A percentile compares a stretch with the other conserved stretches of the same genome.
Conservation (phyloP, 1,284 basidiomycete genomes). For the Puccinia horiana region DNA sequence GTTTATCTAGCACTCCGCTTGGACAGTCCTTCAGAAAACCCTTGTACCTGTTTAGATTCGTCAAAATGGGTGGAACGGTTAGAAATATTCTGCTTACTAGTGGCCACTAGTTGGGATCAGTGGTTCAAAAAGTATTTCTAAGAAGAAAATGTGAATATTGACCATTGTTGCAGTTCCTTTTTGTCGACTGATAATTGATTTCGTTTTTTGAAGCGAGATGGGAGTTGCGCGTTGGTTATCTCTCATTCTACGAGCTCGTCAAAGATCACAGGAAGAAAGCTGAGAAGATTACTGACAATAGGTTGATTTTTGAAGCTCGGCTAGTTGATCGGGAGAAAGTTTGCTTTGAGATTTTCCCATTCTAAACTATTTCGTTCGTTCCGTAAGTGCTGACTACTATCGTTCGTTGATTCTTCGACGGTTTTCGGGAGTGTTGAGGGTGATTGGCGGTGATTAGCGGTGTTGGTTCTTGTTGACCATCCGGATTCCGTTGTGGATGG, state of each 20-base stretch:
- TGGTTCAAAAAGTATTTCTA: too few species aligned
- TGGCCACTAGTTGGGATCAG: too few species aligned
- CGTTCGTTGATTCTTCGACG: background rate
- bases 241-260: background rate
- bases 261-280: background rate
- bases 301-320: constrained; percentile 95
- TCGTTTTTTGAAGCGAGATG: constrained; percentile 15
- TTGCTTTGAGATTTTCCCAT: constrained; percentile 98
- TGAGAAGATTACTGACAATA: constrained; percentile 71
- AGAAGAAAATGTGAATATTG: background rate
- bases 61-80: background rate
- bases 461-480: too few species aligned
- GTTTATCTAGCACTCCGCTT: constrained; percentile 91
- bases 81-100: constrained; percentile 36
- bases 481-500: too few species aligned
- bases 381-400: background rate
- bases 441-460: too few species aligned
- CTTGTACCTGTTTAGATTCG: constrained; percentile 74
- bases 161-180: constrained; percentile 99
- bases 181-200: constrained; percentile 77
- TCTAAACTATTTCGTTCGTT: constrained; percentile 21
- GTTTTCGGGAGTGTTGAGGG: background rate
- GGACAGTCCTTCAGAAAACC: constrained; percentile 99
- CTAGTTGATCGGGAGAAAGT: constrained; percentile 88
- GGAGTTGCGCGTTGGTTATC: background rate